phyloP scores from a whole-genome alignment of 805 yeast genomes.

The Tetrapisispora taiwanensis region DNA sequence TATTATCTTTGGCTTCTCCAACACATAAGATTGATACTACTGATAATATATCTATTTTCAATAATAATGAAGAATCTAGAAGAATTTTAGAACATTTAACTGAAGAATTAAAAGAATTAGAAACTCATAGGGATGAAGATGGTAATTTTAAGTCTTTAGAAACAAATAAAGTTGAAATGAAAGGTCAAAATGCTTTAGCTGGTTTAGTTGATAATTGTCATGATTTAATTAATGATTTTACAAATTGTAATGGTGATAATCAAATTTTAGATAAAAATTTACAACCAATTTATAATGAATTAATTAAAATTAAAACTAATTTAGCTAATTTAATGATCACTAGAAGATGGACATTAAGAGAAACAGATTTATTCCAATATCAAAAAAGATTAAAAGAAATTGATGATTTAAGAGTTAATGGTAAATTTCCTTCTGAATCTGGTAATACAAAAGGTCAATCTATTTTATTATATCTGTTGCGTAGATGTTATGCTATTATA shows the following conservation, averaged over 20 bases:
- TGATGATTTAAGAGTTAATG: conserved; percentile 60
- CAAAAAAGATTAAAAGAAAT: conserved; percentile 65
- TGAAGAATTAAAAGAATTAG: conserved; percentile 35
- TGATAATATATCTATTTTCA: conserved; percentile 4
- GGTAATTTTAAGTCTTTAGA: conserved; percentile 42
- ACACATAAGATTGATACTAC: conserved; percentile 17
- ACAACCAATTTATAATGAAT: conserved; percentile 49
- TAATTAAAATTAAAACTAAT: conserved; percentile 57
- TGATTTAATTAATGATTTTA: conserved; percentile 59
- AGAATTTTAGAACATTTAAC: conserved; percentile 28
- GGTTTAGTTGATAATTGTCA: conserved; percentile 80
- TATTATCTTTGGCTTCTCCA: conserved; percentile 42
- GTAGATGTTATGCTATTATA: conserved; percentile 85
- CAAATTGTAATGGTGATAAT: conserved; percentile 28
- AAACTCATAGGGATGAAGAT: conserved; percentile 40
- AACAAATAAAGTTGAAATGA: conserved; percentile 26
- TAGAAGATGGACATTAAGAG: conserved; percentile 94
- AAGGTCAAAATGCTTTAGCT: conserved; percentile 45
- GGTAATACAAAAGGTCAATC: conserved; percentile 44
- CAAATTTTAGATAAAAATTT: conserved; percentile 41
- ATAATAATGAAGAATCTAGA: conserved; percentile 5
- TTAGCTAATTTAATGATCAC: conserved; percentile 80
- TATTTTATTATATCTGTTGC: conserved; percentile 61
- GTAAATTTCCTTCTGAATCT: conserved; percentile 38
- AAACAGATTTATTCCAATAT: conserved; percentile 81